A percentile compares a stretch with the other conserved stretches of the same genome.
phyloP scores from a whole-genome alignment of 2,329 filamentous ascomycete species.

The Fusarium concolor region DNA sequence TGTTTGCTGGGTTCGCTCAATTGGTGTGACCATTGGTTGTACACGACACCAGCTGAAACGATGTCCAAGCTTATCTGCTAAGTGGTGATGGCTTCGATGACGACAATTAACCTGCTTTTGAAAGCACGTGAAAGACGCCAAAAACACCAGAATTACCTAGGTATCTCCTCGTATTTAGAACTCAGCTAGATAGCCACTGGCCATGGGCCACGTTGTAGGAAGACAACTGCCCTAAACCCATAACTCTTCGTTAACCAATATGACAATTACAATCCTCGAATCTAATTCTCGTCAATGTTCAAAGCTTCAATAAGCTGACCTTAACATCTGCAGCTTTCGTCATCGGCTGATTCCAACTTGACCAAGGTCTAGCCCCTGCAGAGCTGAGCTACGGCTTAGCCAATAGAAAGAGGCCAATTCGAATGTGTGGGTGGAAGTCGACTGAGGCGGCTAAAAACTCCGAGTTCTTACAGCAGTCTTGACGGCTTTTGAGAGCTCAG shows the following conservation, averaged over 20 bases:
- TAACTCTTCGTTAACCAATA: neutral
- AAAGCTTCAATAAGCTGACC: neutral
- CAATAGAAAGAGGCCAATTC: conserved; percentile 5
- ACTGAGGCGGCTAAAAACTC: neutral
- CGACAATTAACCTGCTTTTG: conserved; percentile 24
- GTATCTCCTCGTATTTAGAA: no score
- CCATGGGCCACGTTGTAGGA: neutral
- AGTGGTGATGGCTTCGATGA: conserved; percentile 44
- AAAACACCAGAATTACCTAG: neutral
- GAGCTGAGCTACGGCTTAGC: conserved; percentile 24
- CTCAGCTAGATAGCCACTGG: no score
- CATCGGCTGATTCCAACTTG: conserved; percentile 26
- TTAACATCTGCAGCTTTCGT: conserved; percentile 30
- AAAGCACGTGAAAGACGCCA: conserved; percentile 22
- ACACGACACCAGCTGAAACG: conserved; percentile 24
- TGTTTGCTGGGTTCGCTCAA: neutral
- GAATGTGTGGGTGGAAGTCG: neutral
- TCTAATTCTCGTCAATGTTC: neutral
- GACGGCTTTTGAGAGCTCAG: neutral
- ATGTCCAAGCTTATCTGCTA: conserved; percentile 1
- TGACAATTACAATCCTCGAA: neutral
- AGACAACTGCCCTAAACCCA: neutral
- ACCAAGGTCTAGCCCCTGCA: conserved; percentile 26
- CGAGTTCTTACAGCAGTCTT: neutral
- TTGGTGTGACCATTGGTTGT: neutral